Evolutionary conservation across 2,329 filamentous ascomycete genomes (phyloP), one percentile per base, ranked within the genome.

Genomic region (Podosphaera aphanis): DNA sequence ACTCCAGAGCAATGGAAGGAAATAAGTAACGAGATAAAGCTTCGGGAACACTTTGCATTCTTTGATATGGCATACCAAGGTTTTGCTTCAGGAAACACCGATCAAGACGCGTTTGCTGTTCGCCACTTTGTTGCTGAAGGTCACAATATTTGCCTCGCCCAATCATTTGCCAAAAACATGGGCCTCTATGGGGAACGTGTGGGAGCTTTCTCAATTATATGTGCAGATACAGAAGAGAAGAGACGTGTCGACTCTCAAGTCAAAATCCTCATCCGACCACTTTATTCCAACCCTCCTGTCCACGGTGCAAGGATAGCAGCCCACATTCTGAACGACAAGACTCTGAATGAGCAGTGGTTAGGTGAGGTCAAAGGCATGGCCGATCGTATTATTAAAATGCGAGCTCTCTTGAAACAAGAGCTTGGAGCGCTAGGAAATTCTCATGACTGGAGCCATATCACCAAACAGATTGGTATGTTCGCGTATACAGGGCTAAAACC

Each of bases 21-120:
- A 68, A 90, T 98, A 63, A 83, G 82, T 64, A 67, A 80, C 50
- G 81, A 79, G 50, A 77, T 93, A 64, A 92, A 92, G 74, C 73
- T 76, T 61, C 77, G 81, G 63, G 77, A 72, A 44, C 88, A 95
- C 73, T 93, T 80, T 63, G 78, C 84, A 57, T 94, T 98, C 75
- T 98, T 95, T 68, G 88, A 95, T 65, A 94, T 94, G 86, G 88
- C 88, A 52, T 98, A 98, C 73, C 88, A 98, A 68, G 88, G 88
- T 57, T 95, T 98, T 60, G 88, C 88, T 56, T 90, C 80, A 52
- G 88, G 88, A 55, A 75, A 93, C 66, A 90, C 83, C 52, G 75
- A 92, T 70, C 78, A 78, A 64, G 88, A 98, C 62, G 90, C 90
- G 52, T 95, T 88, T 62, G 83, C 90, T 50, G 73, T 95, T 54